Evolutionary conservation across 495 filamentous ascomycete genomes (phyloP).

Genomic region (Lasiosphaeria miniovina): DNA sequence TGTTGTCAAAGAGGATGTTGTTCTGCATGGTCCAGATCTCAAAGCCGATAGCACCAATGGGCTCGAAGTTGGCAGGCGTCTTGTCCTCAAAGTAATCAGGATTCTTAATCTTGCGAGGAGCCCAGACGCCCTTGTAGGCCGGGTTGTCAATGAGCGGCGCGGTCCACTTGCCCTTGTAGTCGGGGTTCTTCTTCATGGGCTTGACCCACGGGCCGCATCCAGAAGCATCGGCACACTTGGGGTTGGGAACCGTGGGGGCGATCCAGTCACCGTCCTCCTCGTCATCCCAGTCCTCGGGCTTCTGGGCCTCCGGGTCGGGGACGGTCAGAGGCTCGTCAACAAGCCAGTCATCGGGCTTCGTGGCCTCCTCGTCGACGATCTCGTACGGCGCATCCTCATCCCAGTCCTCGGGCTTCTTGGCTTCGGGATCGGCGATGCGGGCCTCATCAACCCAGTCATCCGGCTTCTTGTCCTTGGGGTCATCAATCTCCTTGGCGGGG

Average conservation of each 20-base stretch:
- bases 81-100: conserved; percentile 98
- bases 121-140: conserved; percentile 95
- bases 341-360: conserved; percentile 92
- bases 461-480: conserved; percentile 93
- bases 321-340: conserved; percentile 83
- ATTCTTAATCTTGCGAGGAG: conserved; percentile 94
- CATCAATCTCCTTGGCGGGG: conserved; percentile 93
- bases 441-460: conserved; percentile 92
- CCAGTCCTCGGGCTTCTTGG: conserved; percentile 97
- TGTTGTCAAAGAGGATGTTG: conserved; percentile 99
- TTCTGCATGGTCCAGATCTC: conserved; percentile 99
- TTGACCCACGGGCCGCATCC: conserved; percentile 92
- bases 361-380: conserved; percentile 90
- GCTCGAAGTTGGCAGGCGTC: conserved; percentile 92
- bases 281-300: conserved; percentile 99
- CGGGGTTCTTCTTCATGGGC: conserved; percentile 93
- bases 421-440: conserved; percentile 86
- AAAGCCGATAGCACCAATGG: conserved; percentile 97
- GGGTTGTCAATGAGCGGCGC: conserved; percentile 96
- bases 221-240: conserved; percentile 89
- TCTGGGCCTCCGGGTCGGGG: conserved; percentile 94
- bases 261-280: conserved; percentile 99
- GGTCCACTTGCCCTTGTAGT: conserved; percentile 98
- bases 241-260: conserved; percentile 88
- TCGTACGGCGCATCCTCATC: conserved; percentile 97